Evolutionary conservation across 2,329 filamentous ascomycete genomes (phyloP).

Genomic region (Talaromyces sp.): DNA sequence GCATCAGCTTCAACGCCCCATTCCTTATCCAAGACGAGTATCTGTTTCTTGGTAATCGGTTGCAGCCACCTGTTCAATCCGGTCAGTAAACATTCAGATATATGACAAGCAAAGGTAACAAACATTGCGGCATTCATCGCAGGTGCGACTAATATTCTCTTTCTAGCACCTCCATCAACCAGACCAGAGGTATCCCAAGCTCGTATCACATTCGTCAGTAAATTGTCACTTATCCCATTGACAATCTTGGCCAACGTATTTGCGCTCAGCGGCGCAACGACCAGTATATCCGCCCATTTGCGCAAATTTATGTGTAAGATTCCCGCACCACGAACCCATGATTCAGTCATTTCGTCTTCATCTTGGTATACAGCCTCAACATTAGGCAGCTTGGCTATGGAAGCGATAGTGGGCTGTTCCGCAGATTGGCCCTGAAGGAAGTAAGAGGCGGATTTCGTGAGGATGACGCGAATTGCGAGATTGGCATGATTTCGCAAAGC

Average conservation of each 20-base stretch:
- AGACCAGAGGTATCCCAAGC: conserved; percentile 80
- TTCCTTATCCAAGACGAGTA: conserved; percentile 63
- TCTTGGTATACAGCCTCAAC: conserved; percentile 81
- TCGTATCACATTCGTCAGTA: conserved; percentile 70
- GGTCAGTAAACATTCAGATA: background rate
- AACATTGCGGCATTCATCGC: conserved; percentile 89
- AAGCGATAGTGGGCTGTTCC: conserved; percentile 69
- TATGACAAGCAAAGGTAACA: background rate
- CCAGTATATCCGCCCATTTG: conserved; percentile 74
- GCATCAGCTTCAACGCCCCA: conserved; percentile 58
- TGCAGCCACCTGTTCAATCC: conserved; percentile 59
- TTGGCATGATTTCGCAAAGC: conserved; percentile 43
- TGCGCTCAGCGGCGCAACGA: conserved; percentile 77
- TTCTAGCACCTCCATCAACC: conserved; percentile 53
- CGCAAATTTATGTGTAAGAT: conserved; percentile 91
- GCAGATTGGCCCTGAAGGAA: conserved; percentile 73
- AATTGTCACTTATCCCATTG: conserved; percentile 71
- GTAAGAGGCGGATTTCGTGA: conserved; percentile 68
- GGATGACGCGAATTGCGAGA: conserved; percentile 78
- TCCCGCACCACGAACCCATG: conserved; percentile 71
- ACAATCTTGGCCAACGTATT: conserved; percentile 84
- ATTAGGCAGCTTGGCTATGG: conserved; percentile 60
- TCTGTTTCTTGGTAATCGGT: conserved; percentile 71
- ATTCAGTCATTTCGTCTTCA: conserved; percentile 74
- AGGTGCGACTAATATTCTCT: conserved; percentile 71